Evolutionary conservation across 139 green algal species (phyloP).

Genomic region (Mychonastes homosphaera): DNA sequence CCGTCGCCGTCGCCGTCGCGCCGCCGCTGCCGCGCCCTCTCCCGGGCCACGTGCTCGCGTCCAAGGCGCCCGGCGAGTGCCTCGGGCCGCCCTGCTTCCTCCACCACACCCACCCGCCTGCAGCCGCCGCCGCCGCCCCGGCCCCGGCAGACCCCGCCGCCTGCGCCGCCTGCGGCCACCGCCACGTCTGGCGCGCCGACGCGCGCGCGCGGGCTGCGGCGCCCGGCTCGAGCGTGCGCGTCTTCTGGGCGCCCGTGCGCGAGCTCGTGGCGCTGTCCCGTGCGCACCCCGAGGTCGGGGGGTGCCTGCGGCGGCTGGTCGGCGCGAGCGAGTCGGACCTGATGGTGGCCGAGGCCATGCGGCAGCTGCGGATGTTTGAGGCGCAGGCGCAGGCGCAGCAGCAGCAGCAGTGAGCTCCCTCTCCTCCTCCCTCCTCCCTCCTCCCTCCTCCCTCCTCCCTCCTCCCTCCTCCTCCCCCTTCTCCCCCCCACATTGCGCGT

Average conservation of each 20-base stretch:
- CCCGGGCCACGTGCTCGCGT: conserved; percentile 19
- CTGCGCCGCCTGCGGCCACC: neutral
- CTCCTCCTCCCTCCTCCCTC: too few species aligned
- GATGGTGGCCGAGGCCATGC: conserved; percentile 32
- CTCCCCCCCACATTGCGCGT: too few species aligned
- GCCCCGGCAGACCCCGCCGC: neutral
- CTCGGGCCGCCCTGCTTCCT: conserved; percentile 20
- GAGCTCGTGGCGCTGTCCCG: conserved; percentile 16
- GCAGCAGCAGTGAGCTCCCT: too few species aligned
- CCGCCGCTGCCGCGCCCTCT: neutral
- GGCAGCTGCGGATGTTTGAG: conserved; percentile 28
- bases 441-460: too few species aligned
- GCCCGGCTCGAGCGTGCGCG: neutral
- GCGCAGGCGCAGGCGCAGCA: too few species aligned
- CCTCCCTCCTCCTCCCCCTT: too few species aligned
- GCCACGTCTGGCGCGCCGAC: conserved; percentile 12
- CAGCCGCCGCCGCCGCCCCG: neutral
- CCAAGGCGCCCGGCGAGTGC: conserved; percentile 33
- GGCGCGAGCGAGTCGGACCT: conserved; percentile 30
- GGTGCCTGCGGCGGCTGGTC: conserved; percentile 22
- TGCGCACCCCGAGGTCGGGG: conserved; percentile 24
- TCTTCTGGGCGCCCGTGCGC: conserved; percentile 10
- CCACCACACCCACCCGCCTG: too few species aligned
- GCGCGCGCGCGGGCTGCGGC: conserved; percentile 11
- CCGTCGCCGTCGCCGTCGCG: neutral